Base-by-base conservation (phyloP, 2,329 filamentous ascomycete species). In the Raffaelea arxii region DNA sequence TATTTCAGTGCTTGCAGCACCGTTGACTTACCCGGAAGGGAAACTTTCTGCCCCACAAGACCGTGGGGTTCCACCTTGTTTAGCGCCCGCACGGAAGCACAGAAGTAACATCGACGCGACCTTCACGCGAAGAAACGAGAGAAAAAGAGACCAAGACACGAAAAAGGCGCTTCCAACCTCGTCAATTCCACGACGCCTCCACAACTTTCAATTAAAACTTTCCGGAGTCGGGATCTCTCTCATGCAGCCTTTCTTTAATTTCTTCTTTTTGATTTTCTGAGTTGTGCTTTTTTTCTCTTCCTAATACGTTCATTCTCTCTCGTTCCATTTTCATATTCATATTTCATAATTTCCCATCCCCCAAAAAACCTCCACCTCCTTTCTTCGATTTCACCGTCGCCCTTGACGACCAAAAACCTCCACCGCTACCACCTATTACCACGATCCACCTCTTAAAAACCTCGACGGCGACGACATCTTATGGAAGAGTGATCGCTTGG, bases 91-190 rank as follows among this genome's bases (percentile, higher is more conserved):
- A 24, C 44, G n/a, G 18, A 12, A 23, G 35, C 24, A 21, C 19
- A 27, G 48, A 21, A 37, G 35, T n/a, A n/a, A n/a, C n/a, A 45
- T 41, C 44, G 52, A 54, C 52, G 52, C 52, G 52, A 51, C 45
- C 47, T 32, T 43, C 45, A 47, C 52, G 50, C 52, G 52, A 50
- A 39, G 23, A 27, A 32, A 35, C 46, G 38, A 46, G 41, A 42
- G 18, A 40, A 46, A 22, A 24, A 42, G 39, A 35, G 23, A 23
- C 22, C 19, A 14, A 35, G 43, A 52, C 52, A 53, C 52, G 50
- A 49, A 52, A 52, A 52, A 43, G 25, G 44, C 25, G 25, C 43
- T 10, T 46, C 49, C 50, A 53, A 44, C 52, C 51, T 53, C 49
- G 49, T 44, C 36, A 45, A 49, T 53, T 50, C 37, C 46, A 46